Conservation (phyloP, 169 alveolate genomes). For the Eimeria brunetti region DNA sequence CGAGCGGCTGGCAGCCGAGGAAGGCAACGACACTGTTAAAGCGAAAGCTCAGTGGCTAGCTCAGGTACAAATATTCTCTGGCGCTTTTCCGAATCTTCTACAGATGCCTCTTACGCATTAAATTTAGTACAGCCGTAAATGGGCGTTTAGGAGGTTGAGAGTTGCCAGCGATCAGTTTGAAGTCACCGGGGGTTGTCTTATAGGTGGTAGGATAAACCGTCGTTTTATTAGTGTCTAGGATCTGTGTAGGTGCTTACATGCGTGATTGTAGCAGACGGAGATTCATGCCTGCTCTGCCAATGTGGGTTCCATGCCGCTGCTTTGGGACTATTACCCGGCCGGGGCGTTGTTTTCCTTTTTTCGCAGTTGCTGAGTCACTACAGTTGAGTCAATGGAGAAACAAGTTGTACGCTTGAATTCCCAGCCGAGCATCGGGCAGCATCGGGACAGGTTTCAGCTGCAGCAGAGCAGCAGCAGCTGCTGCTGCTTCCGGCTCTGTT, state of each 20-base stretch:
- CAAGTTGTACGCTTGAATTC: neutral
- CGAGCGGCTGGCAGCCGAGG: slow-evolving; percentile 58
- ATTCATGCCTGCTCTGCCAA: neutral
- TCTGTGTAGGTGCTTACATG: neutral
- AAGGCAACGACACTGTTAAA: slow-evolving; percentile 41
- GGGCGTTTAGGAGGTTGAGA: neutral
- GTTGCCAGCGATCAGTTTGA: neutral
- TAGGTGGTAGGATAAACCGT: neutral
- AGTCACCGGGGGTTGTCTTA: too few species aligned
- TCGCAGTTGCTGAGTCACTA: slow-evolving; percentile 54
- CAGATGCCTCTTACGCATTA: neutral
- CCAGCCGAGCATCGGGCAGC: neutral
- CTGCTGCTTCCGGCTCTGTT: slow-evolving; percentile 15
- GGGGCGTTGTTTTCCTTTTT: neutral
- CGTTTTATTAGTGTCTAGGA: neutral
- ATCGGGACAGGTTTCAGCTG: slow-evolving; percentile 50
- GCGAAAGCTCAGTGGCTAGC: slow-evolving; percentile 70
- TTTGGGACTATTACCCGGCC: neutral
- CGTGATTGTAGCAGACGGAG: neutral
- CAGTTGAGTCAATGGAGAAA: slow-evolving; percentile 59
- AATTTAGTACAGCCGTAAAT: neutral
- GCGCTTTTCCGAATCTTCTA: neutral
- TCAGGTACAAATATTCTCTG: slow-evolving; percentile 20
- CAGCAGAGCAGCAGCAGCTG: slow-evolving; percentile 40
- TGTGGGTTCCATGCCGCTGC: neutral